Conservation (phyloP, 371 early-diverging fungal genomes). For the Blyttiomyces sp. region DNA sequence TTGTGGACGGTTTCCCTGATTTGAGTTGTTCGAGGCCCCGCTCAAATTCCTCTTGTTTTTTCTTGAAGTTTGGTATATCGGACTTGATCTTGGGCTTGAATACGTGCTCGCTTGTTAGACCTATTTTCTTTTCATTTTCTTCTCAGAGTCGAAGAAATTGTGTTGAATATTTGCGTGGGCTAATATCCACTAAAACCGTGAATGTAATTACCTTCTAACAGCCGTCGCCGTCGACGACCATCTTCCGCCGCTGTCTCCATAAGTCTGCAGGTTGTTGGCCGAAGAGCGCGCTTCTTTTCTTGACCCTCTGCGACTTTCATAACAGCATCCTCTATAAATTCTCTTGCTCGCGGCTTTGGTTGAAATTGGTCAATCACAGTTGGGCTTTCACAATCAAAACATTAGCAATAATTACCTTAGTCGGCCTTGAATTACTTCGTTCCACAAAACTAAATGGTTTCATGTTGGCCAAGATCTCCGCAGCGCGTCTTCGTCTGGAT, state of each 20-base stretch:
- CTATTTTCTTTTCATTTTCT: conserved; percentile 22
- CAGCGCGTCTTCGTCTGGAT: conserved; percentile 1
- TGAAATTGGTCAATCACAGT: no score
- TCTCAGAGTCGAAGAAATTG: no score
- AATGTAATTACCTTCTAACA: conserved; percentile 12
- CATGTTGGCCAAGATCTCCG: conserved; percentile 8
- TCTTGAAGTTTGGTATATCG: conserved; percentile 13
- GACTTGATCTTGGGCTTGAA: conserved; percentile 21
- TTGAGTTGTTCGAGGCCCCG: neutral
- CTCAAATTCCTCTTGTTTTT: conserved; percentile 2
- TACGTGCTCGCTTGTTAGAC: conserved; percentile 20
- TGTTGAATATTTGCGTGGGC: no score
- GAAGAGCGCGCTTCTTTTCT: neutral
- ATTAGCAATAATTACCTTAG: neutral
- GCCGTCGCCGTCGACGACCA: conserved; percentile 14
- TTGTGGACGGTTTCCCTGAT: neutral
- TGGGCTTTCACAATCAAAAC: no score
- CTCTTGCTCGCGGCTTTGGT: conserved; percentile 18
- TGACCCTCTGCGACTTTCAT: neutral
- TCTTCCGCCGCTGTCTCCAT: conserved; percentile 24
- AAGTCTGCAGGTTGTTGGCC: conserved; percentile 5
- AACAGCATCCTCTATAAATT: conserved; percentile 15
- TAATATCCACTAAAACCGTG: no score
- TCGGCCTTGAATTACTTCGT: conserved; percentile 10
- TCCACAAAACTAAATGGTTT: conserved; percentile 26